Percentiles rank a stretch among this genome's conserved stretches.
Conservation (phyloP, 2,329 filamentous ascomycete species). For the Metarhizium robertsii region DNA sequence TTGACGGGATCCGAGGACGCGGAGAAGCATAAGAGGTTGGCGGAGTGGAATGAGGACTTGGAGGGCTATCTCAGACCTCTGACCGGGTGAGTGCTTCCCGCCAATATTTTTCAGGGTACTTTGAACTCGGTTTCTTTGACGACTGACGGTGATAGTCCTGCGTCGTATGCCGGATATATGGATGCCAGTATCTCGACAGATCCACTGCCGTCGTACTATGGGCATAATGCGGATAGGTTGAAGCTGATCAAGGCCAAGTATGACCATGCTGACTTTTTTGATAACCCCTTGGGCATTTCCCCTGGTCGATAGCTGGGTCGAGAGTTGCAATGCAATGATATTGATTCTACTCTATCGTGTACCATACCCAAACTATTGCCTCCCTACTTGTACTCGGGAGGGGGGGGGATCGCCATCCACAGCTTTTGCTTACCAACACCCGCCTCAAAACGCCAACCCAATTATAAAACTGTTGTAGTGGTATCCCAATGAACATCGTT, state of each 20-base stretch:
- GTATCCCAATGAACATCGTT: background rate
- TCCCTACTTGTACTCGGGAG: background rate
- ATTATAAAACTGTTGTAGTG: background rate
- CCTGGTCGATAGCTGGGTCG: background rate
- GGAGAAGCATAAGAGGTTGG: constrained; percentile 3
- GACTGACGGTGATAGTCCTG: background rate
- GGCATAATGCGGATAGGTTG: constrained; percentile 6
- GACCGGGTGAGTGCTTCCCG: too few species aligned
- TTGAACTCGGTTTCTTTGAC: background rate
- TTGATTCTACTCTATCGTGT: constrained; percentile 1
- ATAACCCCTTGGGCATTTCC: constrained; percentile 5
- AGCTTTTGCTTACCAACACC: background rate
- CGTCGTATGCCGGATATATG: constrained; percentile 10
- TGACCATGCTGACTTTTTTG: constrained; percentile 7
- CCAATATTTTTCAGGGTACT: background rate
- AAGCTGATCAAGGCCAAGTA: constrained; percentile 8
- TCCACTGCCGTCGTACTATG: constrained; percentile 8
- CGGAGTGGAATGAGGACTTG: constrained; percentile 3
- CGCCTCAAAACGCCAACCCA: background rate
- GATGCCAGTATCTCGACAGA: constrained; percentile 8
- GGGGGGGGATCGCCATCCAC: background rate
- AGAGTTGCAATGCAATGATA: background rate
- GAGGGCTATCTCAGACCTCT: constrained; percentile 3
- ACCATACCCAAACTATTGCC: background rate
- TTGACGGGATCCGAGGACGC: constrained; percentile 6